phyloP scores from a whole-genome alignment of 805 yeast species.

The Kregervanrija pseudodelftensis region DNA sequence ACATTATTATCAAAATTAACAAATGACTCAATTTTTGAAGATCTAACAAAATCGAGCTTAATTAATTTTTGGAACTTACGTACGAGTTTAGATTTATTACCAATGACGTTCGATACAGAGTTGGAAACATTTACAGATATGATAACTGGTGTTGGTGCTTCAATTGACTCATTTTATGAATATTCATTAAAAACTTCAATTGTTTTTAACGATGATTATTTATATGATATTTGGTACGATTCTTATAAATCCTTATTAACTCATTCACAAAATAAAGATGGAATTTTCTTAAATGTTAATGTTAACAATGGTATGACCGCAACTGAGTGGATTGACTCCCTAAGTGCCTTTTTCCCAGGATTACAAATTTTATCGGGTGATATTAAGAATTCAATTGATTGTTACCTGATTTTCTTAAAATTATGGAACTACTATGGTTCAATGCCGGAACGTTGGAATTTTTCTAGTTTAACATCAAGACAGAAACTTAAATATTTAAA shows the following conservation, averaged over 20 bases:
- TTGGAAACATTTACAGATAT: slow-evolving; percentile 43
- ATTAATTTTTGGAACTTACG: slow-evolving; percentile 65
- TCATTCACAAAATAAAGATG: slow-evolving; percentile 34
- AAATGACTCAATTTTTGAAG: slow-evolving; percentile 64
- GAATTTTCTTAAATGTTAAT: slow-evolving; percentile 46
- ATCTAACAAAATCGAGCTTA: slow-evolving; percentile 53
- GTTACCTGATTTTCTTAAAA: slow-evolving; percentile 60
- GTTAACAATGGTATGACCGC: slow-evolving; percentile 41
- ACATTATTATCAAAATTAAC: slow-evolving; percentile 69
- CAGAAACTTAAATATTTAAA: slow-evolving; percentile 8
- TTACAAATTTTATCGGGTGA: slow-evolving; percentile 75
- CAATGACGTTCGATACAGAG: slow-evolving; percentile 60
- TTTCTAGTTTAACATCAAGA: slow-evolving; percentile 19
- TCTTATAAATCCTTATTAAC: slow-evolving; percentile 53
- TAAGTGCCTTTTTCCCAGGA: slow-evolving; percentile 88
- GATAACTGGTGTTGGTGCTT: slow-evolving; percentile 81
- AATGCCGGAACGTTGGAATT: slow-evolving; percentile 86
- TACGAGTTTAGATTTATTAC: slow-evolving; percentile 56
- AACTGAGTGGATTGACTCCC: slow-evolving; percentile 74
- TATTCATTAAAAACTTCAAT: slow-evolving; percentile 75
- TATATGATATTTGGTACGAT: slow-evolving; percentile 48
- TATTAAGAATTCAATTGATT: slow-evolving; percentile 51
- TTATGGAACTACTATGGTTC: slow-evolving; percentile 76
- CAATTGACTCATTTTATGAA: slow-evolving; percentile 86
- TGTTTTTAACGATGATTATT: slow-evolving; percentile 54